Evolutionary conservation across 352 stramenopile genomes (phyloP).

Genomic region (Phytopythium mirpurense): DNA sequence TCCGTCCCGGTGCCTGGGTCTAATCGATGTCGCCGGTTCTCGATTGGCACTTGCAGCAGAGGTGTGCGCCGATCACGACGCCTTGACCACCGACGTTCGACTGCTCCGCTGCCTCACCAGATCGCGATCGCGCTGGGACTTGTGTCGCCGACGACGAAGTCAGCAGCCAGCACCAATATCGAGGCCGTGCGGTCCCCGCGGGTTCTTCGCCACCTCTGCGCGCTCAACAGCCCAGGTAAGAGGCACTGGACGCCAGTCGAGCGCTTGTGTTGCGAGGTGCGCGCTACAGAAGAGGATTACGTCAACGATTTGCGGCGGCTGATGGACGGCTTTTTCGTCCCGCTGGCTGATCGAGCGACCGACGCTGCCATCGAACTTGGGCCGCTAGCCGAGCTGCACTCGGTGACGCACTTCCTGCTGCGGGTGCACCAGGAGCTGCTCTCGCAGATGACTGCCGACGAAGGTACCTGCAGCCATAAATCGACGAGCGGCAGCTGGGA

Average conservation of each 20-base stretch:
- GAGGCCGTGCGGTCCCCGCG: slow-evolving; percentile 17
- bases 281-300: slow-evolving; percentile 25
- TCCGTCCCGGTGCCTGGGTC: not conserved
- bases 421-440: slow-evolving; percentile 19
- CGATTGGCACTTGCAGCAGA: not conserved
- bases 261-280: slow-evolving; percentile 25
- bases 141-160: not conserved
- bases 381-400: slow-evolving; percentile 12
- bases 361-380: slow-evolving; percentile 14
- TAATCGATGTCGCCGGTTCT: not conserved
- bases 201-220: slow-evolving; percentile 20
- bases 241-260: slow-evolving; percentile 20
- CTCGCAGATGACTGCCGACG: not conserved
- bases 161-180: not conserved
- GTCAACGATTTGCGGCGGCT: slow-evolving; percentile 17
- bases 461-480: too few relatives aligned
- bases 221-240: slow-evolving; percentile 19
- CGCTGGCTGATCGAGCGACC: slow-evolving; percentile 6
- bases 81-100: not conserved
- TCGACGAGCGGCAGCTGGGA: too few relatives aligned
- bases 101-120: not conserved
- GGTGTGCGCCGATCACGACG: not conserved
- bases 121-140: not conserved
- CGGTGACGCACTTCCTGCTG: slow-evolving; percentile 17
- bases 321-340: slow-evolving; percentile 17